Evolutionary conservation across 768 basidiomycete species (phyloP).

Genomic region (Mycena alexandri): DNA sequence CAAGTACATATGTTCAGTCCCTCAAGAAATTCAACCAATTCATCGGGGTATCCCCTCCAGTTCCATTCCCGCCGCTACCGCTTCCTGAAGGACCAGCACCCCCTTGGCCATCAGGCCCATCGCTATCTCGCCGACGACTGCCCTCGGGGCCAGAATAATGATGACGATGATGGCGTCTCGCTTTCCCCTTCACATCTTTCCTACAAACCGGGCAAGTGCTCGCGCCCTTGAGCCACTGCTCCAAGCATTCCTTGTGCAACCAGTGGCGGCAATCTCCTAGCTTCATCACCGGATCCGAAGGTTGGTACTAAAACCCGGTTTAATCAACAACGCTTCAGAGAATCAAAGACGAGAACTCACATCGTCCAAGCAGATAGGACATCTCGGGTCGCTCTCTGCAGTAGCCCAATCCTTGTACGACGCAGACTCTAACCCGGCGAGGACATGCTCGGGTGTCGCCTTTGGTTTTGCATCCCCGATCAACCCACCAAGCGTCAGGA

Average conservation of each 20-base stretch:
- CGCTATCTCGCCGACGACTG: conserved; percentile 23
- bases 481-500: conserved; percentile 68
- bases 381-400: conserved; percentile 75
- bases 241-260: conserved; percentile 82
- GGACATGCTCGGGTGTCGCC: conserved; percentile 71
- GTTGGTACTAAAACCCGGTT: conserved; percentile 65
- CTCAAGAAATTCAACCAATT: conserved; percentile 34
- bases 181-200: conserved; percentile 59
- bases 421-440: conserved; percentile 70
- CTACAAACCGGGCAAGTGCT: conserved; percentile 88
- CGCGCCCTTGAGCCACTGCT: conserved; percentile 87
- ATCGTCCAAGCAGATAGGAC: conserved; percentile 89
- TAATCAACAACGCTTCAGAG: conserved; percentile 28
- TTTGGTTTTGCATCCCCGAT: conserved; percentile 79
- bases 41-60: neutral
- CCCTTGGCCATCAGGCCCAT: conserved; percentile 19
- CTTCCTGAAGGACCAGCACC: conserved; percentile 21
- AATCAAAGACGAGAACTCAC: conserved; percentile 57
- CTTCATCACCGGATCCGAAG: conserved; percentile 73
- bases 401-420: conserved; percentile 78
- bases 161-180: conserved; percentile 16
- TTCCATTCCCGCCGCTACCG: neutral
- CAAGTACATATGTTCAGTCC: conserved; percentile 31
- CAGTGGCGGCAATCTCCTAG: conserved; percentile 82
- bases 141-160: conserved; percentile 16